Conservation (phyloP, 495 filamentous ascomycete genomes). For the Aspergillus wentii region DNA sequence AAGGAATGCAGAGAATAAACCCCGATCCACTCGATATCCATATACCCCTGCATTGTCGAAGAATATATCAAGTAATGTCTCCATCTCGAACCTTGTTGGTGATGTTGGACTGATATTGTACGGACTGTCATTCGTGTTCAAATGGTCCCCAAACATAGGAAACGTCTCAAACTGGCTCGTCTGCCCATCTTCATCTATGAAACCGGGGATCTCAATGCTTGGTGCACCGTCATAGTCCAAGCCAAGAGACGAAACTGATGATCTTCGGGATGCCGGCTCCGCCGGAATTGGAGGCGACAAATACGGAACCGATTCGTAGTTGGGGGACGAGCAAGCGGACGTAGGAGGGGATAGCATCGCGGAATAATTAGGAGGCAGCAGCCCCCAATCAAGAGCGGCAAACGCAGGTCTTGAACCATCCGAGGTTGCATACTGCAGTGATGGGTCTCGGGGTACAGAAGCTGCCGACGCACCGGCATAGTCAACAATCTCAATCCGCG, state of each 20-base stretch:
- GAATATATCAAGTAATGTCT: constrained; percentile 9
- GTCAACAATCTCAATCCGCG: constrained; percentile 9
- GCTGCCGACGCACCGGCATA: constrained; percentile 5
- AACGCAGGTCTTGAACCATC: not conserved
- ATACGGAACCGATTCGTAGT: not conserved
- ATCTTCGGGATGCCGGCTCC: constrained; percentile 7
- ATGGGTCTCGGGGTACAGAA: constrained; percentile 3
- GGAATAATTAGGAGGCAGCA: not conserved
- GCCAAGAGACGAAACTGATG: constrained; percentile 10
- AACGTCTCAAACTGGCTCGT: not conserved
- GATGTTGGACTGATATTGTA: too few species aligned
- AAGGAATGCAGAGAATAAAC: constrained; percentile 3
- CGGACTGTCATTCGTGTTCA: too few species aligned
- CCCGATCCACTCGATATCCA: constrained; percentile 4
- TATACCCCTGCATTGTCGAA: constrained; percentile 1
- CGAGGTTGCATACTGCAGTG: not conserved
- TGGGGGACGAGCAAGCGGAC: constrained; percentile 8
- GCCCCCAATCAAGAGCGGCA: not conserved
- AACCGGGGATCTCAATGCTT: not conserved
- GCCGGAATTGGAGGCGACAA: constrained; percentile 4
- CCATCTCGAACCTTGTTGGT: constrained; percentile 4
- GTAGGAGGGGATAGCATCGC: constrained; percentile 5
- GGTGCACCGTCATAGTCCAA: constrained; percentile 6
- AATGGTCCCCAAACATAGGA: not conserved
- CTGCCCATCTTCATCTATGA: not conserved